These are phyloP conservation scores for Gossypium longicalyx DNA, from an alignment of 345 rosid genomes.

Conservation along the genomic window DNA sequence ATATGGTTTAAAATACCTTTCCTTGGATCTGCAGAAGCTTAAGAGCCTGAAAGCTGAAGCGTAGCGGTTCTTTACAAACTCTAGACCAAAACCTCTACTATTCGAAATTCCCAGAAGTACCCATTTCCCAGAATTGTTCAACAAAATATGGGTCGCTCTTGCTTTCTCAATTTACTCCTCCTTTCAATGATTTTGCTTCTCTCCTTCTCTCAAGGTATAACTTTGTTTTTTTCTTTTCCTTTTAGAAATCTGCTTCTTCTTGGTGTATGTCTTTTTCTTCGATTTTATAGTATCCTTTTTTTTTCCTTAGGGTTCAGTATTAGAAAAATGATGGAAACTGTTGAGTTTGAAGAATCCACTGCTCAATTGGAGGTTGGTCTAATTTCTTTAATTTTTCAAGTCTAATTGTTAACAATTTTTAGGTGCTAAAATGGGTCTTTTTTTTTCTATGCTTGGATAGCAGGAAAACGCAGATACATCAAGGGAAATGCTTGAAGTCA, in stretches of 20 bases:
- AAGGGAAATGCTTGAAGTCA: constrained; percentile 32
- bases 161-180: constrained; percentile 18
- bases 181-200: constrained; percentile 29
- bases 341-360: constrained; percentile 21
- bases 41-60: not conserved
- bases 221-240: not conserved
- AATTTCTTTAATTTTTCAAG: not conserved
- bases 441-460: constrained; percentile 11
- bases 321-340: constrained; percentile 25
- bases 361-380: constrained; percentile 28
- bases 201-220: constrained; percentile 37
- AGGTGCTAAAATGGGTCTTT: not conserved
- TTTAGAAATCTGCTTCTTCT: not conserved
- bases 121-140: constrained; percentile 28
- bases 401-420: not conserved
- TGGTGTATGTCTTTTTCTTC: not conserved
- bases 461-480: constrained; percentile 33
- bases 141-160: constrained; percentile 35
- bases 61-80: not conserved
- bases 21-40: constrained; percentile 9
- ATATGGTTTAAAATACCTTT: not conserved
- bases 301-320: constrained; percentile 25
- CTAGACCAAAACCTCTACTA: not conserved
- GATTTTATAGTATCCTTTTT: not conserved
- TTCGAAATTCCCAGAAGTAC: constrained; percentile 17